Evolutionary conservation across 805 yeast species (phyloP), one percentile per base, ranked within the genome.

Genomic region (Candida namnaoensis): DNA sequence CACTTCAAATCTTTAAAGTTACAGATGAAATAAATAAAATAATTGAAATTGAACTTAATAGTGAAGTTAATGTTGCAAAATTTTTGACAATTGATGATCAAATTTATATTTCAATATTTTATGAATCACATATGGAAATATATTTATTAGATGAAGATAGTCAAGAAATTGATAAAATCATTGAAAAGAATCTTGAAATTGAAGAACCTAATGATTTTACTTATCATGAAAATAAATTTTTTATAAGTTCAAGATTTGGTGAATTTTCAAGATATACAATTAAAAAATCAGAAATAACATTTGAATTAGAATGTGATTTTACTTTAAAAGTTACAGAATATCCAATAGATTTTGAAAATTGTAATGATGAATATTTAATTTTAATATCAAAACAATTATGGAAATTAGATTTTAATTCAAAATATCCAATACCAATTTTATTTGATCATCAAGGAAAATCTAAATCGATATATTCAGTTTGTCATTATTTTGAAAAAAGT

Each of bases 181-280:
- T n/a, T n/a, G n/a, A n/a, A n/a, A n/a, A n/a, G n/a, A n/a, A n/a
- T n/a, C n/a, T n/a, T n/a, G n/a, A n/a, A n/a, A n/a, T 12, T 7
- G 11, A 1, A 7, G 52, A 51, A 9, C 53, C 53, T 2, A 50
- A 56, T 47, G 57, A 52, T 37, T 33, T 56, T 5, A 41, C 45
- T 5, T 48, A 50, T 8, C 19, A 36, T 4, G 40, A 46, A 5
- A 37, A 50, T 28, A 19, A 37, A 5, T 15, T 53, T 9, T 49
- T 47, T 35, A 32, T 56, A 15, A 48, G 52, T n/a, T 50, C 57
- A 8, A 44, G 57, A 39, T 35, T 23, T 35, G 60, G 60, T 9
- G 46, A 47, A 23, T 7, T 12, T 7, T 30, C 28, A 23, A 36
- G n/a, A 30, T 30, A 30, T 12, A 11, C 32, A 9, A 30, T 30